Evolutionary conservation across 2,329 filamentous ascomycete genomes (phyloP).

Genomic region (Aspergillus phoenicis): DNA sequence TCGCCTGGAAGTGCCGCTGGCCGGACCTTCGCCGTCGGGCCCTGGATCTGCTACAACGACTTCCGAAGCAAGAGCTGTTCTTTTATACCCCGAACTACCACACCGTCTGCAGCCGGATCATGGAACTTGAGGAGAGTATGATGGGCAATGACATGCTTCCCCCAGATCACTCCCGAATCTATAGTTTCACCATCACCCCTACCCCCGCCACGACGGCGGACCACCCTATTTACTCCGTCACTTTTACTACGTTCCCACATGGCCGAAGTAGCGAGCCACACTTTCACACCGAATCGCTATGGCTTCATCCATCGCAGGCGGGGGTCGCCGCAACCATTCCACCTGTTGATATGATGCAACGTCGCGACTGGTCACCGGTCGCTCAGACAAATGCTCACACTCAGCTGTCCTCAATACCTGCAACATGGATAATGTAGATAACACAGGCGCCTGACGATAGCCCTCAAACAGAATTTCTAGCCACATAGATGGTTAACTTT

Average conservation of each 20-base stretch:
- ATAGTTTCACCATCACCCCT: constrained; percentile 15
- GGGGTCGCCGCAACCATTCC: neutral
- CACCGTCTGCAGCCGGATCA: constrained; percentile 20
- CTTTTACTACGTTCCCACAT: constrained; percentile 17
- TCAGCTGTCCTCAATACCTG: too few relatives aligned
- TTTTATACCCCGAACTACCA: constrained; percentile 19
- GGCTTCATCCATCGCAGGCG: neutral
- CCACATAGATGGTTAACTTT: too few relatives aligned
- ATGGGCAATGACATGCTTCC: constrained; percentile 1
- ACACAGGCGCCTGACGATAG: too few relatives aligned
- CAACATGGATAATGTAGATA: too few relatives aligned
- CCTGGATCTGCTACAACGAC: constrained; percentile 20
- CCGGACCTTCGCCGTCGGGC: constrained; percentile 21
- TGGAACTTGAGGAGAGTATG: constrained; percentile 19
- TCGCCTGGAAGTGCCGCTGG: constrained; percentile 29
- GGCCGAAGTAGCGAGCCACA: constrained; percentile 10
- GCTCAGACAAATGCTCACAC: too few relatives aligned
- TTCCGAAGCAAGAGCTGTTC: constrained; percentile 19
- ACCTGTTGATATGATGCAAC: constrained; percentile 3
- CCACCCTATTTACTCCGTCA: constrained; percentile 11
- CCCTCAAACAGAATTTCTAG: too few relatives aligned
- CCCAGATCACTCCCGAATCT: constrained; percentile 17
- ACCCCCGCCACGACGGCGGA: neutral
- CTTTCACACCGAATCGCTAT: constrained; percentile 12
- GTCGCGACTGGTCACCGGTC: neutral